These are phyloP conservation scores for Phytophthora constricta DNA, from an alignment of 352 stramenopile genomes.

Conservation along the genomic window DNA sequence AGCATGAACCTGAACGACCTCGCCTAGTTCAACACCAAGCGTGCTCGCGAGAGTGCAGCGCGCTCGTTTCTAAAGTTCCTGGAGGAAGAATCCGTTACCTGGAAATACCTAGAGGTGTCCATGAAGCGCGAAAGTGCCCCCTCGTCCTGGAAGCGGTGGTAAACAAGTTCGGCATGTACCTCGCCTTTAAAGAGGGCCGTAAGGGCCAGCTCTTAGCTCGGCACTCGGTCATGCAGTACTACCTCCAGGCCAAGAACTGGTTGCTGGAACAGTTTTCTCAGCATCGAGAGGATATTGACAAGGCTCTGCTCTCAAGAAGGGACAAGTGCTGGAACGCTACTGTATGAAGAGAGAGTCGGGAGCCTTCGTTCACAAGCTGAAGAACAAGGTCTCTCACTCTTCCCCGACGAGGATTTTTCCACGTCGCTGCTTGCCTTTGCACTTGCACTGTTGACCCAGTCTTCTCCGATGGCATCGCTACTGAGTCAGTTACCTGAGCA, in stretches of 20 bases:
- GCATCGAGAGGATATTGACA: slow-evolving; percentile 5
- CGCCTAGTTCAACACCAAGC: no score
- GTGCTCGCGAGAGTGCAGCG: no score
- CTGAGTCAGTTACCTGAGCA: slow-evolving; percentile 18
- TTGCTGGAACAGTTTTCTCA: slow-evolving; percentile 21
- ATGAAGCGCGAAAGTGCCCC: no score
- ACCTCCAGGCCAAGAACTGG: slow-evolving; percentile 28
- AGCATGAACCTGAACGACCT: no score
- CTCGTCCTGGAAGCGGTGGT: slow-evolving; percentile 20
- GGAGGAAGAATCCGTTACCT: no score
- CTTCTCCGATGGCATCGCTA: slow-evolving; percentile 1
- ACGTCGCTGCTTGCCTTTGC: background rate
- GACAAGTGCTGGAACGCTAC: slow-evolving; percentile 16
- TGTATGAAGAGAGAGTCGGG: slow-evolving; percentile 18
- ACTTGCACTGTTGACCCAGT: no score
- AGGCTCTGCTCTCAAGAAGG: slow-evolving; percentile 25
- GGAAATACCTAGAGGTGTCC: no score
- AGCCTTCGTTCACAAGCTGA: slow-evolving; percentile 5
- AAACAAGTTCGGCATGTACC: slow-evolving; percentile 31
- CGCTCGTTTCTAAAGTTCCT: no score
- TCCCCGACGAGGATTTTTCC: background rate
- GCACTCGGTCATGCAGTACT: slow-evolving; percentile 29
- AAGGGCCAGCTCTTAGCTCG: slow-evolving; percentile 14
- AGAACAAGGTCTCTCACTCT: background rate
- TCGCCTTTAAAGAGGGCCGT: slow-evolving; percentile 24